These are phyloP conservation scores for Cordyceps cateniannulata DNA, from an alignment of 2,329 filamentous ascomycete species.

Conservation along the genomic window DNA sequence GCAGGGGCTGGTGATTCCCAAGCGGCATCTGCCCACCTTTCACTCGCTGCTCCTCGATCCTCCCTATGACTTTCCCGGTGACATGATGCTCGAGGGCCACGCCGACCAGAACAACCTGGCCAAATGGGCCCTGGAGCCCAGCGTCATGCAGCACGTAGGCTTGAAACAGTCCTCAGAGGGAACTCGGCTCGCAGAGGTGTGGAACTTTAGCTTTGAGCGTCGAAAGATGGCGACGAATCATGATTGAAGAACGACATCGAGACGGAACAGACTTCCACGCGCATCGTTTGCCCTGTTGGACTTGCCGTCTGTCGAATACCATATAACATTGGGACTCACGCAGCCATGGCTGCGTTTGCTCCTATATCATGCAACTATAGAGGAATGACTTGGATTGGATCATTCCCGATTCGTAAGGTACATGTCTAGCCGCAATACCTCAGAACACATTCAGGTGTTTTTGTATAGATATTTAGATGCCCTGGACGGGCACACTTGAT, in stretches of 20 bases:
- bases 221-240: not conserved
- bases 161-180: conserved; percentile 25
- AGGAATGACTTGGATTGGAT: not conserved
- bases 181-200: conserved; percentile 23
- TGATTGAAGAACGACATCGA: not conserved
- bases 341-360: not conserved
- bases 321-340: not conserved
- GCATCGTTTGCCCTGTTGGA: not conserved
- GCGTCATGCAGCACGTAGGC: conserved; percentile 32
- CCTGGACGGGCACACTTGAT: not conserved
- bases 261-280: not conserved
- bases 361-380: not conserved
- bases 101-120: conserved; percentile 22
- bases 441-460: not conserved
- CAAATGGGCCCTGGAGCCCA: conserved; percentile 32
- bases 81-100: conserved; percentile 30
- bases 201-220: conserved; percentile 31
- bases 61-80: conserved; percentile 27
- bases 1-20: conserved; percentile 30
- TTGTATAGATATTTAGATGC: not conserved
- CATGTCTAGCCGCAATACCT: not conserved
- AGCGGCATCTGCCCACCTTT: conserved; percentile 23
- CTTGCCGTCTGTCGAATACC: not conserved
- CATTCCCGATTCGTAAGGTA: not conserved
- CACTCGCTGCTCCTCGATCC: conserved; percentile 23